Base-by-base conservation (phyloP, 768 basidiomycete genomes). In the Phlebiopsis flavidoalba region DNA sequence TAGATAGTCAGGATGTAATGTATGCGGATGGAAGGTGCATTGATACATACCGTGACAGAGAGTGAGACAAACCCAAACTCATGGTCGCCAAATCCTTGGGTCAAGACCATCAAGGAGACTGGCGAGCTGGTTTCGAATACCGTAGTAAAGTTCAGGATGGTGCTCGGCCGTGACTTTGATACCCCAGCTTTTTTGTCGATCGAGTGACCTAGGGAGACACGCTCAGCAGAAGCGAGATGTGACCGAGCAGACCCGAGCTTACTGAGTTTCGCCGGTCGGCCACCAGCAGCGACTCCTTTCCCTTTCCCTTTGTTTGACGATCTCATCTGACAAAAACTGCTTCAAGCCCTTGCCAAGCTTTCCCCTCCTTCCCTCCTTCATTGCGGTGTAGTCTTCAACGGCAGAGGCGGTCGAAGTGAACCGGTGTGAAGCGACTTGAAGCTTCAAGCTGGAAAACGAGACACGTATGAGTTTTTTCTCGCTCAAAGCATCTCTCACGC, bases 61-160 rank as follows among this genome's bases (percentile, higher is more conserved):
- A 97, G 78, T 99, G 97, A 74, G 91, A 93, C 62, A 99, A 82
- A 83, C 97, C 97, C 66, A 99, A 78, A 67, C 91, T 94, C 96
- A 99, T 98, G 40, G 95, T 98, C 26, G 94, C 88, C 64, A 99
- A 78, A 76, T 98, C 96, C 71, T 93, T 91, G 7, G 92, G 74
- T 95, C 91, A 50, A 95, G 76, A 49, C 95, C 96, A 65, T 95
- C 92, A 63, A 99, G 79, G 21, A 99, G 80, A 2, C 88, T 81
- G 17, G 91, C 79, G 57, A 99, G 79, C 75, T 99, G 97, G 65
- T 83, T 81, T 59, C 97, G 84, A 62, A 98, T 99, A 65, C 97
- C 97, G 67, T 95, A 88, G 52, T 77, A 76, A 52, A 55, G 83
- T 76, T 60, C 81, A 77, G 58, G 57, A 11, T 53, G 47, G 55